Evolutionary conservation across 805 yeast genomes (phyloP).

Genomic region (Lachancea thermotolerans): DNA sequence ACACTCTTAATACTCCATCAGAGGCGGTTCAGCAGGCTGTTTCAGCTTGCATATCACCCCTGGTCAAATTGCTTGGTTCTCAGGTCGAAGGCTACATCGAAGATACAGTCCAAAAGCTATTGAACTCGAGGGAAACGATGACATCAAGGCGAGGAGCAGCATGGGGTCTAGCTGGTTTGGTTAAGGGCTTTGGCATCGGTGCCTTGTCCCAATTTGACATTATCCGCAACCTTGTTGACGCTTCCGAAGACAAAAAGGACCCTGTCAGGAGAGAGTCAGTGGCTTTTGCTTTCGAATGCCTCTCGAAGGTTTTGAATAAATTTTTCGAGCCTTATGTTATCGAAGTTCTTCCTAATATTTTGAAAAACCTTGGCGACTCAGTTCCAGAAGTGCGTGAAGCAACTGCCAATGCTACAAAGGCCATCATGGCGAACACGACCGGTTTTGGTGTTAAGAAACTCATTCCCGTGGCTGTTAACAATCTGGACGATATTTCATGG

Average conservation of each 20-base stretch:
- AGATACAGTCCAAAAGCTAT: conserved; percentile 50
- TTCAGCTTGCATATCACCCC: conserved; percentile 78
- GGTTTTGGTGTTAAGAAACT: conserved; percentile 85
- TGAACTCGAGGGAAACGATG: conserved; percentile 35
- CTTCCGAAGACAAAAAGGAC: conserved; percentile 81
- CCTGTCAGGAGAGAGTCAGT: conserved; percentile 77
- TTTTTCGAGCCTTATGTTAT: conserved; percentile 91
- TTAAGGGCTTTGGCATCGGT: conserved; percentile 81
- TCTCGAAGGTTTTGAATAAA: conserved; percentile 68
- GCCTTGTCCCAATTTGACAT: conserved; percentile 71
- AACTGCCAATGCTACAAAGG: conserved; percentile 77
- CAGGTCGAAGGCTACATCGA: conserved; percentile 51
- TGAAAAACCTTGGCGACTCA: conserved; percentile 79
- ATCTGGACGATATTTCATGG: conserved; percentile 88
- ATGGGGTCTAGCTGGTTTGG: conserved; percentile 90
- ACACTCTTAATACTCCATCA: conserved; percentile 78
- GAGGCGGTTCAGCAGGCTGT: conserved; percentile 87
- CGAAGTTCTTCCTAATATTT: conserved; percentile 74
- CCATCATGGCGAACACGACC: conserved; percentile 85
- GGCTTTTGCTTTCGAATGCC: conserved; percentile 75
- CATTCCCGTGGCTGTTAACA: conserved; percentile 83
- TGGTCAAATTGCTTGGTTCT: conserved; percentile 52
- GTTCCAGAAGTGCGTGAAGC: conserved; percentile 83
- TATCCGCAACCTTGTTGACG: conserved; percentile 66
- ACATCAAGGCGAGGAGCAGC: conserved; percentile 88